phyloP scores from a whole-genome alignment of 805 yeast genomes.

The Candida ipomoeae region DNA sequence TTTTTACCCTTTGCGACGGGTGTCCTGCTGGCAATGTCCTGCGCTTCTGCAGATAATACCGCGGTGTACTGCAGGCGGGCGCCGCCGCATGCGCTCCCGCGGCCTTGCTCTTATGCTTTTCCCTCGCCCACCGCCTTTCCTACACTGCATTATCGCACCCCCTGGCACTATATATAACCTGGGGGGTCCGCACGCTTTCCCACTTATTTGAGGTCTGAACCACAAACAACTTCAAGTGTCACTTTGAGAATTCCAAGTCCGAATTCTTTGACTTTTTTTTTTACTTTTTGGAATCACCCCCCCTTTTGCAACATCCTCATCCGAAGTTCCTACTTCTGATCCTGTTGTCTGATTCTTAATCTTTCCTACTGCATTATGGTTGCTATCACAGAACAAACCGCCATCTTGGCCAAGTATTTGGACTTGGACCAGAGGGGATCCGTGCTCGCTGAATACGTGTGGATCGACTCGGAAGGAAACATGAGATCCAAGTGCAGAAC shows the following conservation, averaged over 20 bases:
- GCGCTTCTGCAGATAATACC: slow-evolving; percentile 1
- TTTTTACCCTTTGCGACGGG: slow-evolving; percentile 3
- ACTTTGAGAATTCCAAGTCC: background rate
- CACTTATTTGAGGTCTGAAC: background rate
- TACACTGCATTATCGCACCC: slow-evolving; percentile 4
- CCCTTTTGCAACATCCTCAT: background rate
- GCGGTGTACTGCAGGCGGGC: background rate
- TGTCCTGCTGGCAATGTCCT: background rate
- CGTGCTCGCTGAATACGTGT: slow-evolving; percentile 92
- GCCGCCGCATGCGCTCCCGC: slow-evolving; percentile 8
- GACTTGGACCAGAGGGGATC: slow-evolving; percentile 81
- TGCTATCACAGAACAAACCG: slow-evolving; percentile 60
- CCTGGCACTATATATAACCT: slow-evolving; percentile 3
- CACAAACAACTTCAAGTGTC: background rate
- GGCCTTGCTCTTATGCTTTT: slow-evolving; percentile 15
- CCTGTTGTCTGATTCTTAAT: background rate
- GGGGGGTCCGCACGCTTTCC: too few relatives aligned
- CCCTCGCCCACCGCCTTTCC: slow-evolving; percentile 4
- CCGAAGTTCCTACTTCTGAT: background rate
- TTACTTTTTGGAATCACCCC: background rate
- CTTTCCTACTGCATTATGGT: slow-evolving; percentile 21
- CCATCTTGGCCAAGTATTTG: slow-evolving; percentile 76
- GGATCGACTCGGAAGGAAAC: slow-evolving; percentile 93
- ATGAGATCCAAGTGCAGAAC: slow-evolving; percentile 95
- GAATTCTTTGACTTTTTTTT: background rate